Conservation (phyloP, 2,329 filamentous ascomycete species). For the Neofusicoccum parvum region DNA sequence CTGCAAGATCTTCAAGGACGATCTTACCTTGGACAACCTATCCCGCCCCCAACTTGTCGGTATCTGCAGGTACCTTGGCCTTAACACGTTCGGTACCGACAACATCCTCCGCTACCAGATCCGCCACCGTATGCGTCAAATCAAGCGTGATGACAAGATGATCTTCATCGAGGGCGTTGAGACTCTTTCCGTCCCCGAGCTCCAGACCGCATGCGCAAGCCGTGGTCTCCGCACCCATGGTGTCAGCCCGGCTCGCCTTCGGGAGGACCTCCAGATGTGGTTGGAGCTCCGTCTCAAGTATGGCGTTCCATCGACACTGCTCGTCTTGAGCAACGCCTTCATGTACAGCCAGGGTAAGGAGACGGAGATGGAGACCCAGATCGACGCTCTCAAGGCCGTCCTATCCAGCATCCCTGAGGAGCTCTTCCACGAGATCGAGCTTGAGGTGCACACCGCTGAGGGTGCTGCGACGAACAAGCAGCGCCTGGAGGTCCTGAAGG, state of each 20-base stretch:
- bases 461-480: constrained; percentile 98
- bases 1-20: constrained; percentile 98
- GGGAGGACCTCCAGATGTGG: constrained; percentile 91
- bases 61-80: constrained; percentile 98
- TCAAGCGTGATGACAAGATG: constrained; percentile 95
- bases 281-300: constrained; percentile 90
- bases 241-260: constrained; percentile 82
- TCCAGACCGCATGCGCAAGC: constrained; percentile 88
- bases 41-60: constrained; percentile 93
- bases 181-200: constrained; percentile 86
- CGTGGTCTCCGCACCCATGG: constrained; percentile 92
- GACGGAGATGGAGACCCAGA: constrained; percentile 80
- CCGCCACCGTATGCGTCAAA: constrained; percentile 96
- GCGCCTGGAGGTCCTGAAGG: constrained; percentile 94
- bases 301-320: constrained; percentile 91
- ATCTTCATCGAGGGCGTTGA: constrained; percentile 95
- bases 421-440: constrained; percentile 98
- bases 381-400: constrained; percentile 89
- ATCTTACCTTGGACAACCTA: constrained; percentile 94
- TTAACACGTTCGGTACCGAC: constrained; percentile 95
- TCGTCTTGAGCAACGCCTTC: constrained; percentile 96
- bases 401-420: constrained; percentile 95
- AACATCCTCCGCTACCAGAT: constrained; percentile 97
- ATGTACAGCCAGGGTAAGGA: constrained; percentile 92
- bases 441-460: constrained; percentile 95